phyloP scores from a whole-genome alignment of 2,329 filamentous ascomycete species.

The Clarireedia paspali region DNA sequence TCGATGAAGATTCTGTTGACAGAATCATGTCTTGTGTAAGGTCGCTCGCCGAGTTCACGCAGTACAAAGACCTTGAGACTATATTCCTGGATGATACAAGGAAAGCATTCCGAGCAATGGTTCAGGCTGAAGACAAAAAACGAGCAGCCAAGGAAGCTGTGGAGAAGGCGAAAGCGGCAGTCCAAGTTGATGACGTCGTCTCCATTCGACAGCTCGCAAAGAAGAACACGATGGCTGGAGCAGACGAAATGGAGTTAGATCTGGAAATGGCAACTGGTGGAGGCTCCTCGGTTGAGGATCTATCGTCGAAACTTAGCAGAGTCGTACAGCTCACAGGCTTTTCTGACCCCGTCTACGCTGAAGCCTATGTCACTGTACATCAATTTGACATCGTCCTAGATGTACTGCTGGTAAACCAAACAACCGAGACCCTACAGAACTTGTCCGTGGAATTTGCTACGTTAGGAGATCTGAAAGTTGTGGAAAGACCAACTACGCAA shows the following conservation, averaged over 20 bases:
- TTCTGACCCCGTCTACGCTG: constrained; percentile 96
- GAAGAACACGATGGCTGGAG: constrained; percentile 75
- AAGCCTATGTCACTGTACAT: constrained; percentile 97
- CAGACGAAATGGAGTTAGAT: constrained; percentile 81
- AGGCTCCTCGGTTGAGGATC: constrained; percentile 73
- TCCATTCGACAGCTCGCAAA: constrained; percentile 87
- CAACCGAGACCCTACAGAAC: constrained; percentile 91
- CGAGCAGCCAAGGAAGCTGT: constrained; percentile 87
- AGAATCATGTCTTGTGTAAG: constrained; percentile 97
- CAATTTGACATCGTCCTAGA: constrained; percentile 98
- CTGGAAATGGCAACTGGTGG: constrained; percentile 91
- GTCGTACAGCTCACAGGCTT: constrained; percentile 97
- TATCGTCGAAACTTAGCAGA: constrained; percentile 88
- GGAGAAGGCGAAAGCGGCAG: constrained; percentile 86
- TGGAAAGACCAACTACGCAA: constrained; percentile 92
- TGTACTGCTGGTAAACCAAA: constrained; percentile 94
- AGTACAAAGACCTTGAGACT: constrained; percentile 83
- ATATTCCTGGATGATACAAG: constrained; percentile 93
- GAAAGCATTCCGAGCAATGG: constrained; percentile 95
- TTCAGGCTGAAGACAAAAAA: constrained; percentile 96
- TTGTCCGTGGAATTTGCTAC: constrained; percentile 98
- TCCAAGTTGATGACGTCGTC: constrained; percentile 94
- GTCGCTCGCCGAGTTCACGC: constrained; percentile 79
- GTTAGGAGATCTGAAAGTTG: constrained; percentile 92
- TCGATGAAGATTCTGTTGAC: constrained; percentile 97